A percentile compares a stretch with the other conserved stretches of the same genome.
phyloP scores from a whole-genome alignment of 179 eudicot species.

The Beta corolliflora region DNA sequence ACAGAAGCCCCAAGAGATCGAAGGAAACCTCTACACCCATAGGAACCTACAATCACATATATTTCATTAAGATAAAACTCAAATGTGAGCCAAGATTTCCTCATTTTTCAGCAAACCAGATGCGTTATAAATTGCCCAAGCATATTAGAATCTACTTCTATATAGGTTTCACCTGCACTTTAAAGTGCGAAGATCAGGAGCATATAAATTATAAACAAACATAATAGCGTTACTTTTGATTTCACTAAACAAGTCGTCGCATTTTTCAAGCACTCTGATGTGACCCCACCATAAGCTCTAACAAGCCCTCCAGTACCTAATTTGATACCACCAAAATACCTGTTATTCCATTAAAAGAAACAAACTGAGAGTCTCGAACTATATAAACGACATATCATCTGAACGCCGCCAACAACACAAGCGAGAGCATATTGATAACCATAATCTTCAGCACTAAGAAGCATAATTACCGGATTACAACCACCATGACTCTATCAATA shows the following conservation, averaged over 20 bases:
- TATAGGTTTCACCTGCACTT: background rate
- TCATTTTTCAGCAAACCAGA: background rate
- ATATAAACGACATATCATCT: background rate
- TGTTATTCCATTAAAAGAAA: slow-evolving; percentile 19
- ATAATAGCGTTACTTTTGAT: slow-evolving; percentile 51
- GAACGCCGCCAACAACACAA: background rate
- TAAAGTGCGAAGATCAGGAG: background rate
- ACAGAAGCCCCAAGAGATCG: slow-evolving; percentile 78
- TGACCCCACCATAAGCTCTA: slow-evolving; percentile 92
- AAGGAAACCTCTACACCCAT: slow-evolving; percentile 83
- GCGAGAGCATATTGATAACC: background rate
- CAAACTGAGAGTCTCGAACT: background rate
- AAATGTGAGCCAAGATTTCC: background rate
- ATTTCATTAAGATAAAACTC: background rate
- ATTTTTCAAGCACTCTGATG: slow-evolving; percentile 81
- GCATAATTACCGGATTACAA: slow-evolving; percentile 69
- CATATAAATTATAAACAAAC: background rate
- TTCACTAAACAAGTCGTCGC: slow-evolving; percentile 82
- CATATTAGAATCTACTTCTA: background rate
- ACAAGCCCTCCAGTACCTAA: slow-evolving; percentile 82
- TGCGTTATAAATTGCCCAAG: background rate
- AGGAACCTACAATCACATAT: slow-evolving; percentile 51
- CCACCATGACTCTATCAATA: slow-evolving; percentile 90
- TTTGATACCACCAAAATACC: slow-evolving; percentile 81
- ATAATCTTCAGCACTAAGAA: background rate